phyloP scores from a whole-genome alignment of 306 rosid genomes.

The Luffa acutangula region DNA sequence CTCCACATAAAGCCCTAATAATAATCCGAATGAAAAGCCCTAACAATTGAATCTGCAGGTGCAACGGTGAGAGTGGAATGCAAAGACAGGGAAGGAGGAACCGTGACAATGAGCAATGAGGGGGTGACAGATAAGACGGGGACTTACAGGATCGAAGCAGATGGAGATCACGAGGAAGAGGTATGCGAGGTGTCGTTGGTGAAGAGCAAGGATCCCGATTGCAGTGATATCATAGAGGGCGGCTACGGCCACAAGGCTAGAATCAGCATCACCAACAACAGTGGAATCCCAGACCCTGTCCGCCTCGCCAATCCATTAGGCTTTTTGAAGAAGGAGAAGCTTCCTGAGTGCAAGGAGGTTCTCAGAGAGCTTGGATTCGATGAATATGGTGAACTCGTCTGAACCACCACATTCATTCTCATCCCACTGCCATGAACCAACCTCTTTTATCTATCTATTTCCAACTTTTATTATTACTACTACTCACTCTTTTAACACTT shows the following conservation, averaged over 20 bases:
- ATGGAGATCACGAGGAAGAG: constrained; percentile 71
- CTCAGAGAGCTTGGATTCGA: constrained; percentile 46
- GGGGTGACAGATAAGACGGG: constrained; percentile 31
- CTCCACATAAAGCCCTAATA: constrained; percentile 8
- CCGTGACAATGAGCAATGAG: constrained; percentile 27
- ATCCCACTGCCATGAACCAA: too few species aligned
- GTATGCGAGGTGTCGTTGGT: constrained; percentile 32
- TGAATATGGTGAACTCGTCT: not conserved
- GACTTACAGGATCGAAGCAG: constrained; percentile 28
- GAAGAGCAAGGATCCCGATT: constrained; percentile 32
- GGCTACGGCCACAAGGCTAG: constrained; percentile 24
- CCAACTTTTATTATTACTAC: too few species aligned
- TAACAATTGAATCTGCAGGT: constrained; percentile 13
- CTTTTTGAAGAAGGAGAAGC: constrained; percentile 34
- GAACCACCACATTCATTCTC: too few species aligned
- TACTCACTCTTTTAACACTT: too few species aligned
- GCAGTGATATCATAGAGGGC: constrained; percentile 22
- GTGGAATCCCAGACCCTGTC: constrained; percentile 31
- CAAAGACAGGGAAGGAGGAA: constrained; percentile 20
- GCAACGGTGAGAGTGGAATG: constrained; percentile 51
- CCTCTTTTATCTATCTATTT: too few species aligned
- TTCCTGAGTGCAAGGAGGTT: constrained; percentile 25
- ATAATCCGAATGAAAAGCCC: not conserved
- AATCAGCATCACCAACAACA: constrained; percentile 51
- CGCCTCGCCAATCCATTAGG: constrained; percentile 71